phyloP scores from a whole-genome alignment of 2,329 filamentous ascomycete species.

The Fusarium vanettenii region DNA sequence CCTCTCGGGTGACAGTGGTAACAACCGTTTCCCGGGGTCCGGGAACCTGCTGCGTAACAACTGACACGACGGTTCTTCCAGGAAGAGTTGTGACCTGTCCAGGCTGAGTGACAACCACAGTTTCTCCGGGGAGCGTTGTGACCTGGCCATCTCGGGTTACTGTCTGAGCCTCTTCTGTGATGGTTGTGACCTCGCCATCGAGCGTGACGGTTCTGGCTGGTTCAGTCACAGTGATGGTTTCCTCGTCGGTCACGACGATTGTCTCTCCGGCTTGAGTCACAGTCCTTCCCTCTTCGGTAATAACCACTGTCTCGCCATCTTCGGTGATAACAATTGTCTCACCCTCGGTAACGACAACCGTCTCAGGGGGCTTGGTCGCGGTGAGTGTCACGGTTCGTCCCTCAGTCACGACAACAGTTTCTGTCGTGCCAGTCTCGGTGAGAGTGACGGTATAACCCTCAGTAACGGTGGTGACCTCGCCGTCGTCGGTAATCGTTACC shows the following conservation, averaged over 20 bases:
- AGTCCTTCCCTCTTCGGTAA: constrained; percentile 5
- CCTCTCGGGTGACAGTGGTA: background rate
- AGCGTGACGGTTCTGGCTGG: constrained; percentile 18
- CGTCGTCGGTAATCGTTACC: background rate
- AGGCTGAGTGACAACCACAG: constrained; percentile 40
- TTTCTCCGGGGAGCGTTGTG: constrained; percentile 24
- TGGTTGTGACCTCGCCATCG: background rate
- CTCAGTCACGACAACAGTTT: constrained; percentile 5
- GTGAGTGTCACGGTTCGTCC: constrained; percentile 10
- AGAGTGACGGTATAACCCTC: background rate
- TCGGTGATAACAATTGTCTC: constrained; percentile 16
- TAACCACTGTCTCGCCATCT: constrained; percentile 12
- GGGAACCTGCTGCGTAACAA: background rate
- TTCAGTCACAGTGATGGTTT: constrained; percentile 26
- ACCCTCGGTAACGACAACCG: constrained; percentile 11
- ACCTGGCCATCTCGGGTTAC: constrained; percentile 38
- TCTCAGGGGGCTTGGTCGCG: background rate
- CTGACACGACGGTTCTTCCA: background rate
- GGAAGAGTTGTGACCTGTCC: constrained; percentile 31
- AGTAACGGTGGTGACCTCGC: constrained; percentile 5
- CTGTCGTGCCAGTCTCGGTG: background rate
- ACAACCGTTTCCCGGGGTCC: background rate
- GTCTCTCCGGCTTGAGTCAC: constrained; percentile 12
- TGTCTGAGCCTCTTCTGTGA: constrained; percentile 12
- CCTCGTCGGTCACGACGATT: constrained; percentile 27